These are phyloP conservation scores for Neckera pumila DNA, from an alignment of 225 moss, liverwort and hornwort genomes.

Conservation along the genomic window DNA sequence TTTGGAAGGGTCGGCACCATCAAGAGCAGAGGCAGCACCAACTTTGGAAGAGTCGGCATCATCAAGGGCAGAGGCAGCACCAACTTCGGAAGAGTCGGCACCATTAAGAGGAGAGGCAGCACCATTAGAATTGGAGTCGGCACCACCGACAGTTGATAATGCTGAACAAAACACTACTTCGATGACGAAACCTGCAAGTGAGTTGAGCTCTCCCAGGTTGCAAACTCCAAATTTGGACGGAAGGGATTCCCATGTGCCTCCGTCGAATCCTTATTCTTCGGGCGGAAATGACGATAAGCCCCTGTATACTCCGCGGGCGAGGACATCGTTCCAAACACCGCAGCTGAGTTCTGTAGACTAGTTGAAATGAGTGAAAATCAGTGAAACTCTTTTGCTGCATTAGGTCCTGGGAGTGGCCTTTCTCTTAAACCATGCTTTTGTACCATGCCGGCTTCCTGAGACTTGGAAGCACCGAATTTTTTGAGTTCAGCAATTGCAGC, in stretches of 20 bases:
- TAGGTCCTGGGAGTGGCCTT: neutral
- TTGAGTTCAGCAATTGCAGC: neutral
- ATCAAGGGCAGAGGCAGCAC: neutral
- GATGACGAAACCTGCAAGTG: neutral
- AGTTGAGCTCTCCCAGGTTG: neutral
- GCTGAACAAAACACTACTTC: neutral
- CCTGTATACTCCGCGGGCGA: neutral
- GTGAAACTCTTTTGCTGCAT: neutral
- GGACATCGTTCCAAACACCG: neutral
- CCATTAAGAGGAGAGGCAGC: neutral
- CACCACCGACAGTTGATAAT: neutral
- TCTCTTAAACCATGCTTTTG: neutral
- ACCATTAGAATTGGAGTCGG: neutral
- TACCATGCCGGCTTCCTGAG: slow-evolving; percentile 11
- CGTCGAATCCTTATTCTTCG: neutral
- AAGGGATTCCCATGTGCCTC: neutral
- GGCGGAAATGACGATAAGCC: neutral
- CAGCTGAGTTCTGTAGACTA: slow-evolving; percentile 16
- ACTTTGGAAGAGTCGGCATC: neutral
- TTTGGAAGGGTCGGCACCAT: neutral
- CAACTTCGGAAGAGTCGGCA: neutral
- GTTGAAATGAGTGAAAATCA: neutral
- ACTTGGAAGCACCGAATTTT: neutral
- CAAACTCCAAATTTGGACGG: neutral
- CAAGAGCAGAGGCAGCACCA: neutral